Percentiles rank a stretch among this genome's conserved stretches.
Evolutionary conservation across 2,329 filamentous ascomycete genomes (phyloP).

Genomic region (Knufia petricola): DNA sequence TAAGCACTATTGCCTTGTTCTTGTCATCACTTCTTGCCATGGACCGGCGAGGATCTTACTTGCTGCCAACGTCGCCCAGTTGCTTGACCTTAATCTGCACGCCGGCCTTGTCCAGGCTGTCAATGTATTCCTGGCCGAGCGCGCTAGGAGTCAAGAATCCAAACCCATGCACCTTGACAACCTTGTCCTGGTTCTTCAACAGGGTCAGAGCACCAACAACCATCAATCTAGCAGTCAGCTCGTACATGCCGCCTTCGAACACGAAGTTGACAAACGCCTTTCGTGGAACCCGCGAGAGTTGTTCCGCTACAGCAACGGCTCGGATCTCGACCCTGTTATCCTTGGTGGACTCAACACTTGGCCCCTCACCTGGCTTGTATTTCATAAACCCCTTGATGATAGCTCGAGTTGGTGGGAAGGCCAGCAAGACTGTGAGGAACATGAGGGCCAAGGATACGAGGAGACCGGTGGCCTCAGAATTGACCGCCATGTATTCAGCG

Average conservation of each 20-base stretch:
- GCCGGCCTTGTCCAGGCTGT: conserved; percentile 33
- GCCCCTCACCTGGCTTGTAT: conserved; percentile 43
- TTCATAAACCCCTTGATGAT: conserved; percentile 36
- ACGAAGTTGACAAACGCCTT: conserved; percentile 35
- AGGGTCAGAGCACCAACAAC: conserved; percentile 38
- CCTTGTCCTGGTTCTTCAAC: conserved; percentile 30
- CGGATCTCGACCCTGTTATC: conserved; percentile 35
- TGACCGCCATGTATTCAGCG: conserved; percentile 46
- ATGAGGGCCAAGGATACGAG: conserved; percentile 36
- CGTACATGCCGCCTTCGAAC: conserved; percentile 35
- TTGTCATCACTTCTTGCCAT: too few species aligned
- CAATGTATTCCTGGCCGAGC: conserved; percentile 38
- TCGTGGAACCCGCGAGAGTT: conserved; percentile 27
- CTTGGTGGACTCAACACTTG: conserved; percentile 33
- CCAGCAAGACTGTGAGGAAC: conserved; percentile 38
- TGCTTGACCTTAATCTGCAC: conserved; percentile 20
- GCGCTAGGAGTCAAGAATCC: conserved; percentile 42
- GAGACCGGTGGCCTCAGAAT: conserved; percentile 39
- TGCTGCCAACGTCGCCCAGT: conserved; percentile 22
- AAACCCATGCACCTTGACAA: conserved; percentile 33
- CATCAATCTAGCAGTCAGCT: conserved; percentile 34
- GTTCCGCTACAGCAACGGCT: conserved; percentile 37
- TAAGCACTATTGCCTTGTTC: too few species aligned
- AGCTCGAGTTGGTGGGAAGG: conserved; percentile 45
- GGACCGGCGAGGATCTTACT: conserved; percentile 16